phyloP scores from a whole-genome alignment of 1,284 basidiomycete genomes.

The Megacollybia platyphylla region DNA sequence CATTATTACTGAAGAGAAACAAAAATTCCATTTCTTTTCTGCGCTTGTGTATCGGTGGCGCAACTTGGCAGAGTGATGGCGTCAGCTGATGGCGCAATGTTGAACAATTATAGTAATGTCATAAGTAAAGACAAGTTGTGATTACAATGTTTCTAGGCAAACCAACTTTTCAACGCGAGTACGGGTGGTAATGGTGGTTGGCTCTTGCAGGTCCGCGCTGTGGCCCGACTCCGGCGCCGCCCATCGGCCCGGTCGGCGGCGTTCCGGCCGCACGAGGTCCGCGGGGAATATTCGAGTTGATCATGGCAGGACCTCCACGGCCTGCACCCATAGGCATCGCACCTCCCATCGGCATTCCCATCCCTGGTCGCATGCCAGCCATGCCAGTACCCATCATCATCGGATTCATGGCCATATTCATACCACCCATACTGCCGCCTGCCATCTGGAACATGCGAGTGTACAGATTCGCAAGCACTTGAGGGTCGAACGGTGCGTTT shows the following conservation, averaged over 20 bases:
- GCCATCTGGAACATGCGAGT: slow-evolving; percentile 78
- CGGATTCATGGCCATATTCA: slow-evolving; percentile 27
- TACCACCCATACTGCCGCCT: slow-evolving; percentile 34
- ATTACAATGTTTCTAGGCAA: background rate
- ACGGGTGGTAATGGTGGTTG: slow-evolving; percentile 71
- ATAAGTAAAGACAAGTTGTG: background rate
- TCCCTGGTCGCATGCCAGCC: slow-evolving; percentile 20
- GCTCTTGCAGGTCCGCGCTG: slow-evolving; percentile 60
- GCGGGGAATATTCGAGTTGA: slow-evolving; percentile 49
- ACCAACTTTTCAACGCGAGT: slow-evolving; percentile 13
- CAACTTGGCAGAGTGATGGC: no score
- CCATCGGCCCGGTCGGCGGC: slow-evolving; percentile 31
- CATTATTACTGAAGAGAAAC: no score
- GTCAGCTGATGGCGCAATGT: no score
- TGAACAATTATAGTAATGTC: background rate
- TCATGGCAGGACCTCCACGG: slow-evolving; percentile 18
- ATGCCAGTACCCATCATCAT: slow-evolving; percentile 24
- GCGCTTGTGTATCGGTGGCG: no score
- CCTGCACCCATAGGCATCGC: slow-evolving; percentile 22
- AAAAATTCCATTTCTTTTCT: no score
- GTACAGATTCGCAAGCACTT: slow-evolving; percentile 69
- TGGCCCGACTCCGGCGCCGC: slow-evolving; percentile 49
- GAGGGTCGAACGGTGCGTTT: slow-evolving; percentile 68
- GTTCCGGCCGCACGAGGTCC: slow-evolving; percentile 50
- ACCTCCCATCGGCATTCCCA: slow-evolving; percentile 28